Evolutionary conservation across 2,329 filamentous ascomycete species (phyloP).

Genomic region (Claviceps humidiphila): DNA sequence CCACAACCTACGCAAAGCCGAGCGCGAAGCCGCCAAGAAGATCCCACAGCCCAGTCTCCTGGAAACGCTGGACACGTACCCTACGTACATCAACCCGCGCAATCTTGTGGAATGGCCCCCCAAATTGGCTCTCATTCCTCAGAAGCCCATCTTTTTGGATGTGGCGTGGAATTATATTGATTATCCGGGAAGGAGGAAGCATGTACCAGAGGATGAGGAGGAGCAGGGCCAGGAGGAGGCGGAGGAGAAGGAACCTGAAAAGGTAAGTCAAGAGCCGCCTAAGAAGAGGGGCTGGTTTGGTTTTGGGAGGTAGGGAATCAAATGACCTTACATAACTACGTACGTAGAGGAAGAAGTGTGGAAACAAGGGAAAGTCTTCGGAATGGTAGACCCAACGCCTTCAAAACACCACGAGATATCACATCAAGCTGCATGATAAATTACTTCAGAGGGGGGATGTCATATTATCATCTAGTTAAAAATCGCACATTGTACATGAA

Average conservation of each 20-base stretch:
- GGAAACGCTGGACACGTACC: slow-evolving; percentile 64
- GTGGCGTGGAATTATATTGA: slow-evolving; percentile 96
- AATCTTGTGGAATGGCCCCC: slow-evolving; percentile 84
- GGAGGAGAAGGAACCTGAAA: slow-evolving; percentile 20
- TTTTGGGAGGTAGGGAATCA: slow-evolving; percentile 39
- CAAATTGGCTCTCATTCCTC: slow-evolving; percentile 65
- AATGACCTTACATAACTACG: background rate
- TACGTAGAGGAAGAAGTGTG: background rate
- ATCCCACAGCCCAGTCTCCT: slow-evolving; percentile 43
- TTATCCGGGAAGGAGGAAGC: slow-evolving; percentile 53
- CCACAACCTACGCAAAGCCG: slow-evolving; percentile 45
- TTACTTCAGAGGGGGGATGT: slow-evolving; percentile 39
- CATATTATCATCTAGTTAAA: slow-evolving; percentile 37
- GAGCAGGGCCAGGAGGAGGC: slow-evolving; percentile 9
- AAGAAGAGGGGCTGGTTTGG: slow-evolving; percentile 70
- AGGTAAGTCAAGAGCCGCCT: slow-evolving; percentile 18
- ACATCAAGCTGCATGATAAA: background rate
- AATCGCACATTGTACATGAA: slow-evolving; percentile 18
- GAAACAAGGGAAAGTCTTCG: no score
- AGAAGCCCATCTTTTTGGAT: slow-evolving; percentile 93
- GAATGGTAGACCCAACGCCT: no score
- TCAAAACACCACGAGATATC: no score
- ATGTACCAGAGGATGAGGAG: slow-evolving; percentile 6
- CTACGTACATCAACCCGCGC: slow-evolving; percentile 57
- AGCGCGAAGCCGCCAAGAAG: slow-evolving; percentile 25